Conservation (phyloP, 495 filamentous ascomycete genomes). For the Sporormia fimetaria region DNA sequence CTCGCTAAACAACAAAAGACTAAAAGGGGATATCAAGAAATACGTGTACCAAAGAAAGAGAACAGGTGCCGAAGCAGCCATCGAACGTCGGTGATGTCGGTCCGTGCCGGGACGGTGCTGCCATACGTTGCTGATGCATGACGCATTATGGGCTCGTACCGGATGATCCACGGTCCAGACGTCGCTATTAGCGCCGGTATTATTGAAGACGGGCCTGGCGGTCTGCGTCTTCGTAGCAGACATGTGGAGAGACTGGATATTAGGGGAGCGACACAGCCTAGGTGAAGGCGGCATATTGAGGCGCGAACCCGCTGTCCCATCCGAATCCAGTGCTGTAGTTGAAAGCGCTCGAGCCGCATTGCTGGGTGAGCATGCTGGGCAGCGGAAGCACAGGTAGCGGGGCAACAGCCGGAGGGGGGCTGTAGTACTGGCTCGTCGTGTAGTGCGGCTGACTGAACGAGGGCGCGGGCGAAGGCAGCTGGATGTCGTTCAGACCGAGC, state of each 20-base stretch:
- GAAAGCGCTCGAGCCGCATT: conserved; percentile 60
- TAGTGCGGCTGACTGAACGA: conserved; percentile 66
- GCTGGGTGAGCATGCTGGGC: conserved; percentile 75
- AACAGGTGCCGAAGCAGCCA: conserved; percentile 5
- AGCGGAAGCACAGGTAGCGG: conserved; percentile 64
- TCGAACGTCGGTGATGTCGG: conserved; percentile 21
- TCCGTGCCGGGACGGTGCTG: conserved; percentile 27
- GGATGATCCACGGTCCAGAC: too few relatives aligned
- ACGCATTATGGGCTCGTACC: too few relatives aligned
- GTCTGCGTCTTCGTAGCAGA: too few relatives aligned
- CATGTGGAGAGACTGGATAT: too few relatives aligned
- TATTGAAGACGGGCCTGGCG: too few relatives aligned
- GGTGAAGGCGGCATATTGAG: conserved; percentile 49
- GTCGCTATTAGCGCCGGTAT: too few relatives aligned
- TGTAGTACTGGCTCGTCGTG: conserved; percentile 55
- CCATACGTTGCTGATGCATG: conserved; percentile 17
- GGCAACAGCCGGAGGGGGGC: conserved; percentile 47
- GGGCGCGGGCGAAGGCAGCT: conserved; percentile 61
- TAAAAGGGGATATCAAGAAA: conserved; percentile 28
- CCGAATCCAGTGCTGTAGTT: conserved; percentile 64
- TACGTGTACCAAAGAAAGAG: conserved; percentile 26
- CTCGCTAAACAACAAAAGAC: conserved; percentile 27
- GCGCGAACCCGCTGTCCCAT: conserved; percentile 56
- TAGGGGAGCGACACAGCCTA: conserved; percentile 30
- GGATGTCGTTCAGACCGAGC: conserved; percentile 57